phyloP scores from a whole-genome alignment of 1,139 yeast species.

The Scheffersomyces cryptocercus region DNA sequence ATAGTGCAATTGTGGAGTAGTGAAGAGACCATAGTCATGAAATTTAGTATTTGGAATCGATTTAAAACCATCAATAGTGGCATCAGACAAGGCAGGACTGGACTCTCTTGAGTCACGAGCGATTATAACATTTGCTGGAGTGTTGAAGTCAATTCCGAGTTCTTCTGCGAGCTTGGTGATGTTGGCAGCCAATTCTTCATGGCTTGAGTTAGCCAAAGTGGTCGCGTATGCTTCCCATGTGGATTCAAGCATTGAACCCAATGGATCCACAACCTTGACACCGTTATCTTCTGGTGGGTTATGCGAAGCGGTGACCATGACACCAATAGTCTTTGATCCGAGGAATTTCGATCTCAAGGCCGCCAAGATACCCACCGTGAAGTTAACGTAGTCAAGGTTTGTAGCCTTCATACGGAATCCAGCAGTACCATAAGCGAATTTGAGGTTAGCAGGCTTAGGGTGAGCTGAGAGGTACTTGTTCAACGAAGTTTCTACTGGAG shows the following conservation, averaged over 20 bases:
- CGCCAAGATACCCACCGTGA: slow-evolving; percentile 82
- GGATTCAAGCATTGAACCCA: slow-evolving; percentile 87
- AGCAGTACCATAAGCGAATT: slow-evolving; percentile 86
- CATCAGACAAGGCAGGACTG: slow-evolving; percentile 62
- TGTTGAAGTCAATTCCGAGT: slow-evolving; percentile 39
- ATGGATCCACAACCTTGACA: slow-evolving; percentile 92
- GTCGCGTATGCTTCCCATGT: slow-evolving; percentile 88
- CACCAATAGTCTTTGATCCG: slow-evolving; percentile 72
- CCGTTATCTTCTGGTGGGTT: slow-evolving; percentile 96
- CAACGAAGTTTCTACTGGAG: slow-evolving; percentile 2
- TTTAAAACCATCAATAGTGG: slow-evolving; percentile 69
- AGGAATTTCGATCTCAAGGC: slow-evolving; percentile 73
- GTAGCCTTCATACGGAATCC: slow-evolving; percentile 85
- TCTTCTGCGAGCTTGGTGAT: slow-evolving; percentile 30
- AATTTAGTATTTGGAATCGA: slow-evolving; percentile 46
- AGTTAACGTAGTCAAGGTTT: slow-evolving; percentile 77
- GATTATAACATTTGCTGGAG: slow-evolving; percentile 46
- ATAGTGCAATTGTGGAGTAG: slow-evolving; percentile 96
- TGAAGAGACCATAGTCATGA: slow-evolving; percentile 66
- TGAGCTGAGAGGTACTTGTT: slow-evolving; percentile 20
- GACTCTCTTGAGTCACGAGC: slow-evolving; percentile 80
- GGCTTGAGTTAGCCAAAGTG: slow-evolving; percentile 69
- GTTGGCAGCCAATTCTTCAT: slow-evolving; percentile 27
- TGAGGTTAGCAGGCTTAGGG: slow-evolving; percentile 48
- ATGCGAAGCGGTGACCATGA: slow-evolving; percentile 97